phyloP scores from a whole-genome alignment of 2,329 filamentous ascomycete species.

The Apiospora saccharicola region DNA sequence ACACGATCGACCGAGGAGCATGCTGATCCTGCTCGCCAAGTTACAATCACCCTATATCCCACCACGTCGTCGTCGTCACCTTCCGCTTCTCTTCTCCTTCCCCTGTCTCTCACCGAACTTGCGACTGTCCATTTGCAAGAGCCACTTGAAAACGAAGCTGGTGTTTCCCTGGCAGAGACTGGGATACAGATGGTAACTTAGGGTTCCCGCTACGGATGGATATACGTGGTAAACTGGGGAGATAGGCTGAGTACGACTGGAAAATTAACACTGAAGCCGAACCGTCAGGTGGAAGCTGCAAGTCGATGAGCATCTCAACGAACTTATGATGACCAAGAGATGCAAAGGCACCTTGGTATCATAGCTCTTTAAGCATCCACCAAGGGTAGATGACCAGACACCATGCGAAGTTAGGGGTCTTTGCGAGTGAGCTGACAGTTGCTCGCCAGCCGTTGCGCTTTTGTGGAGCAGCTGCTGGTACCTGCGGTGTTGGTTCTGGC shows the following conservation, averaged over 20 bases:
- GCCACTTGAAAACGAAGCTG: not conserved
- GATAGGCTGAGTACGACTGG: not conserved
- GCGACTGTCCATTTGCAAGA: not conserved
- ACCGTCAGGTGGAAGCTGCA: not conserved
- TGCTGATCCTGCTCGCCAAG: not conserved
- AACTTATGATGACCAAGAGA: not conserved
- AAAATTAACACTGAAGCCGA: not conserved
- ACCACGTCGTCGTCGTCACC: not conserved
- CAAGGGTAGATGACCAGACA: not conserved
- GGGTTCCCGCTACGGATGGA: not conserved
- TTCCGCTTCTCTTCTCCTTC: not conserved
- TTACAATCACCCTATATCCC: not conserved
- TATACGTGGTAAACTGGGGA: not conserved
- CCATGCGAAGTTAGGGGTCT: not conserved
- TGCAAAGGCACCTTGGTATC: not conserved
- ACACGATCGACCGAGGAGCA: not conserved
- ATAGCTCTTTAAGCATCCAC: not conserved
- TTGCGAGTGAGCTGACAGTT: not conserved
- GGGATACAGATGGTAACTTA: not conserved
- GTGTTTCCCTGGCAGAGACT: not conserved
- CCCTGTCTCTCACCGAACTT: not conserved
- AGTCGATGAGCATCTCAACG: not conserved
- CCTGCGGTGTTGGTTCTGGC: not conserved
- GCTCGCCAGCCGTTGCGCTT: slow-evolving; percentile 3
- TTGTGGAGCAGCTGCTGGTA: not conserved